Base-by-base conservation (phyloP, 768 basidiomycete genomes). In the Clitopilus passeckerianus region DNA sequence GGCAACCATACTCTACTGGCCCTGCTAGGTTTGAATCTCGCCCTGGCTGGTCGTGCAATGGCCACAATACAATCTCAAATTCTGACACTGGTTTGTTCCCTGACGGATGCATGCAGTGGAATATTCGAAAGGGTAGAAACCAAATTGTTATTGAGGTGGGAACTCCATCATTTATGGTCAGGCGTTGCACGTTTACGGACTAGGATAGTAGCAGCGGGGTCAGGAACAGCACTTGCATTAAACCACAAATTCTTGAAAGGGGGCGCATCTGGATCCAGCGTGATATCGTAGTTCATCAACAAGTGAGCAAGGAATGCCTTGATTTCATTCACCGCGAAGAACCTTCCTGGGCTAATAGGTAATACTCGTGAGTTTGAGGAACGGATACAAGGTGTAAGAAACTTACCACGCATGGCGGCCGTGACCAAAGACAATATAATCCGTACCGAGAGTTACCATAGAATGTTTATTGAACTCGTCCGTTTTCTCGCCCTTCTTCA, bases 251-350 rank as follows among this genome's bases (percentile, higher is more conserved):
- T 62, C 57, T 53, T 54, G 52, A 37, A 53, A 41, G 54, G 54
- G 15, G 16, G 27, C 5, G 35, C 54, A n/a, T 59, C 71, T 16
- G 71, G 58, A 34, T 70, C 67, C 58, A 73, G 53, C 61, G 69
- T 71, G 27, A 77, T 57, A 59, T 76, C 76, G 60, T 74, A 77
- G 44, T 68, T 71, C 57, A 71, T 53, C 27, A 73, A 60, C 27
- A 75, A 58, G 58, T 71, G 65, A 1, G 71, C 72, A 22, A 71
- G 53, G 58, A 75, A 71, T 3, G 65, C 63, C 58, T 75, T 75
- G 43, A 77, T 57, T 59, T 71, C 71, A 43, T 66, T 70, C 16
- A 68, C 68, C 10, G 73, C 72, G 61, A 75, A 75, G 63, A 74
- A 74, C 9, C 76, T 64, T 14, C 72, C 73, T 16, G 73, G 68